These are phyloP conservation scores for Saturnispora besseyi DNA, from an alignment of 805 yeast species.

Conservation along the genomic window DNA sequence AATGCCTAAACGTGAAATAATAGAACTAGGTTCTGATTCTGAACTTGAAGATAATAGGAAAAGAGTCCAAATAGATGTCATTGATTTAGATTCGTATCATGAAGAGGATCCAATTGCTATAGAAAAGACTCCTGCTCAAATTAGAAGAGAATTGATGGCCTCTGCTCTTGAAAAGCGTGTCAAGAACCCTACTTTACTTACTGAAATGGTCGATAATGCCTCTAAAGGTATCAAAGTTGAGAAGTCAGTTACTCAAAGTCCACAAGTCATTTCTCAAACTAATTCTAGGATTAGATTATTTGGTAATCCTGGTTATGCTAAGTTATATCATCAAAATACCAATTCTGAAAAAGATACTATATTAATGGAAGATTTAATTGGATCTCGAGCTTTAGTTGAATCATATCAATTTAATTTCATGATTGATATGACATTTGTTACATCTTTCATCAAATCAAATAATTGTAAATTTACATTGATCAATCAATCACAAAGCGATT, in stretches of 20 bases:
- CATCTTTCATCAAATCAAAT: conserved; percentile 17
- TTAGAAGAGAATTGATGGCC: conserved; percentile 16
- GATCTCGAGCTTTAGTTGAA: conserved; percentile 16
- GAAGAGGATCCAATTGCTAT: not conserved
- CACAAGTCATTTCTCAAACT: not conserved
- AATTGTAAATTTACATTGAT: conserved; percentile 21
- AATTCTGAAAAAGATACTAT: conserved; percentile 22
- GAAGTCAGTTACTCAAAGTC: not conserved
- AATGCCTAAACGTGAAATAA: not conserved
- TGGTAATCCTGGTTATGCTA: conserved; percentile 18
- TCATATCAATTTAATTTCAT: conserved; percentile 29
- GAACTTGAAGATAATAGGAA: not conserved
- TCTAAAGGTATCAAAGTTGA: not conserved
- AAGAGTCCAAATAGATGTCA: conserved; percentile 7
- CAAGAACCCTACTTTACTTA: not conserved
- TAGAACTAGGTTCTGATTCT: not conserved
- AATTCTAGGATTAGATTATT: conserved; percentile 24
- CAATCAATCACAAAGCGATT: conserved; percentile 25
- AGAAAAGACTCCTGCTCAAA: conserved; percentile 6
- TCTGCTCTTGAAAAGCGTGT: conserved; percentile 20
- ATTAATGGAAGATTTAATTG: conserved; percentile 21
- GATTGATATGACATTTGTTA: conserved; percentile 23
- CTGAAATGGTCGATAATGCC: not conserved
- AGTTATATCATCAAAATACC: conserved; percentile 8
- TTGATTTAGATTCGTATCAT: conserved; percentile 10